Conservation (phyloP, 768 basidiomycete genomes). For the Pulveroboletus sp. region DNA sequence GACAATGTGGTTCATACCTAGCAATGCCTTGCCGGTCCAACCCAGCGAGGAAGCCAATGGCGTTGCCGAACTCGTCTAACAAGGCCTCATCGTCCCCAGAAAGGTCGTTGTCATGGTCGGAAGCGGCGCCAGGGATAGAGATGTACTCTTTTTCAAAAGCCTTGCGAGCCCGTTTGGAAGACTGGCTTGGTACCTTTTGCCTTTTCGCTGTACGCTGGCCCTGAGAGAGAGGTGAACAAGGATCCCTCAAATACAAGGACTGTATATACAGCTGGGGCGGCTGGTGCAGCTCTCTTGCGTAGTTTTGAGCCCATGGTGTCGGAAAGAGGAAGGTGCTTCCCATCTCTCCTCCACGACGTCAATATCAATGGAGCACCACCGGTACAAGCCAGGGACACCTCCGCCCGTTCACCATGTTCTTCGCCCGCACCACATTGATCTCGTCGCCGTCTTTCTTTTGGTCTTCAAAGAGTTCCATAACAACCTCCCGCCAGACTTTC, state of each 20-base stretch:
- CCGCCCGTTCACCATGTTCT: slow-evolving; percentile 67
- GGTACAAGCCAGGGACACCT: slow-evolving; percentile 39
- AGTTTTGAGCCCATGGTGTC: slow-evolving; percentile 27
- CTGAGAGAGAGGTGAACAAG: background rate
- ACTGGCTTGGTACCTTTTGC: slow-evolving; percentile 46
- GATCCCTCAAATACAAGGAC: background rate
- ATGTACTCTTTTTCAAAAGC: slow-evolving; percentile 59
- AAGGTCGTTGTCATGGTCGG: slow-evolving; percentile 38
- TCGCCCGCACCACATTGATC: slow-evolving; percentile 72
- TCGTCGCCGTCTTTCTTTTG: slow-evolving; percentile 62
- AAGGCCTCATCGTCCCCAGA: slow-evolving; percentile 73
- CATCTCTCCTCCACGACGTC: slow-evolving; percentile 16
- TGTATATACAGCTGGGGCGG: slow-evolving; percentile 26
- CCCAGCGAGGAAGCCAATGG: slow-evolving; percentile 62
- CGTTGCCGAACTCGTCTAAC: slow-evolving; percentile 60
- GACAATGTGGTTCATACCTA: slow-evolving; percentile 43
- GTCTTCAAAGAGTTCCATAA: slow-evolving; percentile 59
- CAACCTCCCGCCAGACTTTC: slow-evolving; percentile 54
- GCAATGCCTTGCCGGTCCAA: slow-evolving; percentile 81
- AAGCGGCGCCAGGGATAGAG: slow-evolving; percentile 46
- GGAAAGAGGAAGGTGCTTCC: slow-evolving; percentile 24
- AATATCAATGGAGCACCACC: too few relatives aligned
- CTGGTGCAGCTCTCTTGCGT: slow-evolving; percentile 35
- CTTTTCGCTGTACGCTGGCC: slow-evolving; percentile 52
- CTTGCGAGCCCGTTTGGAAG: slow-evolving; percentile 36